Conservation (phyloP, 1,284 basidiomycete species). For the Stereum hirsutum region DNA sequence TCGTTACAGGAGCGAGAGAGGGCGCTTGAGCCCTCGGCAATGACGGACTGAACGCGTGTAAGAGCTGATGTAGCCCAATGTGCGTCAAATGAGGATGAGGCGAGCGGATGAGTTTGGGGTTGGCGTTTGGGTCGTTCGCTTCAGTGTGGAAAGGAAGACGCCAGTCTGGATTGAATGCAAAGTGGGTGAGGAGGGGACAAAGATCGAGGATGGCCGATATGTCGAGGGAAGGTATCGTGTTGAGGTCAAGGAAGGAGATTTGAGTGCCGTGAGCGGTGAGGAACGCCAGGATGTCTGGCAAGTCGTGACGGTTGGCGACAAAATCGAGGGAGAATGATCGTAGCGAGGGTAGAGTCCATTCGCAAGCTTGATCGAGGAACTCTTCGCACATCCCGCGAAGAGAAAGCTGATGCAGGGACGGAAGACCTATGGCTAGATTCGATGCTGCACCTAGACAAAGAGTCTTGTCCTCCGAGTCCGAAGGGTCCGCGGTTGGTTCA, state of each 20-base stretch:
- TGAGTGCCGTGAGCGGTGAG: conserved; percentile 43
- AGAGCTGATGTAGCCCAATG: conserved; percentile 61
- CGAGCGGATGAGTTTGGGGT: conserved; percentile 29
- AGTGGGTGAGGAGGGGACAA: conserved; percentile 50
- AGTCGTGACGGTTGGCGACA: conserved; percentile 31
- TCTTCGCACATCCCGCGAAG: conserved; percentile 49
- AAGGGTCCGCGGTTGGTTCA: conserved; percentile 13
- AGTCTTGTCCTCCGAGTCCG: conserved; percentile 14
- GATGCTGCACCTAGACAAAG: conserved; percentile 46
- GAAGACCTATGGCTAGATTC: conserved; percentile 44
- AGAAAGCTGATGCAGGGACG: conserved; percentile 48
- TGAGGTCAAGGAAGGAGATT: conserved; percentile 55
- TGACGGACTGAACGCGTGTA: conserved; percentile 40
- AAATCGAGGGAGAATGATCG: conserved; percentile 46
- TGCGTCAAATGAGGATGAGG: conserved; percentile 49
- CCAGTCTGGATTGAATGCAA: conserved; percentile 72
- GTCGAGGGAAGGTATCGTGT: conserved; percentile 44
- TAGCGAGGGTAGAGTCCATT: conserved; percentile 56
- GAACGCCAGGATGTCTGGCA: conserved; percentile 52
- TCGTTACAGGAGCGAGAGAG: conserved; percentile 30
- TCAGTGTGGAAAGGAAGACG: conserved; percentile 25
- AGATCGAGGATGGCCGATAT: conserved; percentile 18
- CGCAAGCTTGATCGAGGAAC: conserved; percentile 56
- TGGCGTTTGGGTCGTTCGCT: conserved; percentile 17
- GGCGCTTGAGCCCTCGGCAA: neutral